phyloP scores from a whole-genome alignment of 805 yeast species.

The Candida gorgasii region DNA sequence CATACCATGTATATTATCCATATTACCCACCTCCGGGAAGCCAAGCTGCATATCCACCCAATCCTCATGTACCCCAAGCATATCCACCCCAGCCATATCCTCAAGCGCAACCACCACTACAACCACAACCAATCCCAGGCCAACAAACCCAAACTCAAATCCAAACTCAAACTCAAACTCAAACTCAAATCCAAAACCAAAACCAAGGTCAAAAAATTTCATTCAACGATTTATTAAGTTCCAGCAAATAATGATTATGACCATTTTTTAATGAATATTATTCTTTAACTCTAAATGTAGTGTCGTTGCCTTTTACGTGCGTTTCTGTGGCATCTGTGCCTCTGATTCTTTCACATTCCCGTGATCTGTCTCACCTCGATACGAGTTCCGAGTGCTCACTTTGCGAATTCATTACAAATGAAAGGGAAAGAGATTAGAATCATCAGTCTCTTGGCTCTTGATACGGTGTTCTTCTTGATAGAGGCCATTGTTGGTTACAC shows the following conservation, averaged over 20 bases:
- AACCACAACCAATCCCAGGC: constrained; percentile 12
- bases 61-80: not conserved
- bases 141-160: constrained; percentile 1
- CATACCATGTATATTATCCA: constrained; percentile 4
- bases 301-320: not conserved
- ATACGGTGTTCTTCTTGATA: constrained; percentile 78
- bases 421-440: constrained; percentile 70
- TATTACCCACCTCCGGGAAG: constrained; percentile 1
- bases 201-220: constrained; percentile 38
- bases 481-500: constrained; percentile 87
- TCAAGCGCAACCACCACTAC: constrained; percentile 1
- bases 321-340: not conserved
- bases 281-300: not conserved
- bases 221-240: constrained; percentile 41
- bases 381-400: too few relatives aligned
- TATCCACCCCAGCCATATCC: too few relatives aligned
- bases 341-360: not conserved
- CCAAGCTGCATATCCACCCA: not conserved
- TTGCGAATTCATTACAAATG: constrained; percentile 22
- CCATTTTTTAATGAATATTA: constrained; percentile 6
- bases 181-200: not conserved
- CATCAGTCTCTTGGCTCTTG: constrained; percentile 67
- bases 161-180: constrained; percentile 1
- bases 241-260: constrained; percentile 20
- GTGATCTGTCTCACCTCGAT: too few relatives aligned